phyloP scores from a whole-genome alignment of 106 monocot species.

The Platanthera guangdongensis region DNA sequence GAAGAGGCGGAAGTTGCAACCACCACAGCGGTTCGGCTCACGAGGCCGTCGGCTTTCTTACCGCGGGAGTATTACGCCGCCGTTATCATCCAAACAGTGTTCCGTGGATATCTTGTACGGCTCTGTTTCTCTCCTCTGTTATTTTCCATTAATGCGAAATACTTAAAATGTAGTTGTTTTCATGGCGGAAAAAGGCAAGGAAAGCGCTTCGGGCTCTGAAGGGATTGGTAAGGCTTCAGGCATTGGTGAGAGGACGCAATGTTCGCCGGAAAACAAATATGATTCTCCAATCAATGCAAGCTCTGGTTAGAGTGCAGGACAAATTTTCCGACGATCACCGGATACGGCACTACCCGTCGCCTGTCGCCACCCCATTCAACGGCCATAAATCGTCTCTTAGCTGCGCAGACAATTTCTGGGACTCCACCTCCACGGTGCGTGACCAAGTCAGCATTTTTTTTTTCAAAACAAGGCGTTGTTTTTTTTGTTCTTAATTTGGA shows the following conservation, averaged over 20 bases:
- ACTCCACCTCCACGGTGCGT: neutral
- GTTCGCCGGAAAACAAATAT: conserved; percentile 86
- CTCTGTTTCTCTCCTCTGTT: neutral
- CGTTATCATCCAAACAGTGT: conserved; percentile 64
- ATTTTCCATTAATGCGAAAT: neutral
- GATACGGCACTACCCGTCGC: conserved; percentile 35
- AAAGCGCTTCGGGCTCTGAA: conserved; percentile 71
- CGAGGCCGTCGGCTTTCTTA: conserved; percentile 28
- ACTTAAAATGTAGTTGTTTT: neutral
- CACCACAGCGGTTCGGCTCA: conserved; percentile 61
- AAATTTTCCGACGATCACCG: conserved; percentile 61
- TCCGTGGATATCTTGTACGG: conserved; percentile 77
- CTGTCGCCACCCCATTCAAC: conserved; percentile 21
- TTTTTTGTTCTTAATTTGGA: neutral
- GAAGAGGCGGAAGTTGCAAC: conserved; percentile 14
- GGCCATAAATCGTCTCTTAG: neutral
- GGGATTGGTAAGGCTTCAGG: conserved; percentile 91
- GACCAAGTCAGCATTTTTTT: neutral
- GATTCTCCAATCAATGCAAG: conserved; percentile 92
- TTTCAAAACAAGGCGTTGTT: neutral
- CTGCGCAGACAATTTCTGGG: neutral
- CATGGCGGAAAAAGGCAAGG: conserved; percentile 40
- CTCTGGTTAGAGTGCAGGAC: conserved; percentile 66
- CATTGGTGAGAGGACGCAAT: conserved; percentile 83
- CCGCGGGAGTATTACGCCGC: conserved; percentile 51